Conservation (phyloP, 805 yeast genomes). For the Zygoascus tannicola region DNA sequence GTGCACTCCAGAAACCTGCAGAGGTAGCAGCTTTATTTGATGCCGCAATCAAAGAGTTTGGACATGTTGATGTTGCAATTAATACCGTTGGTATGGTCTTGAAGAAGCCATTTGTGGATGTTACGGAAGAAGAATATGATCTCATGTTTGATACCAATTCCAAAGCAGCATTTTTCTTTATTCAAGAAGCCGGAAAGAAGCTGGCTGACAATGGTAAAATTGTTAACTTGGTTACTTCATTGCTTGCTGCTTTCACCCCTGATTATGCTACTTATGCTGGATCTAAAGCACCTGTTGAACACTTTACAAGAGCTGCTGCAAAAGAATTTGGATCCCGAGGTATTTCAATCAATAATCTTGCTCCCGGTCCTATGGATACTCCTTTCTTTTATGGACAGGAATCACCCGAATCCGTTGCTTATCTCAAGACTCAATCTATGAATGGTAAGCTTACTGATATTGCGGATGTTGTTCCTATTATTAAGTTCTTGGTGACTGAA, state of each 20-base stretch:
- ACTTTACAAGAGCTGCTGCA: conserved; percentile 59
- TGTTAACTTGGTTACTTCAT: conserved; percentile 50
- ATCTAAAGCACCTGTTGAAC: conserved; percentile 67
- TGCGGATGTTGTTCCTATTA: conserved; percentile 54
- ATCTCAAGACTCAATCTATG: conserved; percentile 43
- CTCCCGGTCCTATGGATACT: conserved; percentile 68
- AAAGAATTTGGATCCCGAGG: conserved; percentile 64
- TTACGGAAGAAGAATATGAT: conserved; percentile 47
- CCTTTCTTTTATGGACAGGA: conserved; percentile 63
- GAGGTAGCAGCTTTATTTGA: conserved; percentile 39
- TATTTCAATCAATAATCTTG: conserved; percentile 62
- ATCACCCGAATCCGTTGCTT: conserved; percentile 41
- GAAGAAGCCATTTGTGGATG: conserved; percentile 49
- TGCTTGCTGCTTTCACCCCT: conserved; percentile 56
- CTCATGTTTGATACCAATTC: conserved; percentile 45
- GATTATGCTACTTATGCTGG: conserved; percentile 63
- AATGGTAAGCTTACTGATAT: conserved; percentile 46
- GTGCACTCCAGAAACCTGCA: conserved; percentile 35
- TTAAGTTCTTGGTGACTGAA: conserved; percentile 50
- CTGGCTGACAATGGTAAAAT: conserved; percentile 46
- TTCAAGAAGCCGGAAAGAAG: conserved; percentile 45
- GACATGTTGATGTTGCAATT: conserved; percentile 51
- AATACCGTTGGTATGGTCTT: conserved; percentile 60
- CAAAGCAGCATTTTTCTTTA: conserved; percentile 52
- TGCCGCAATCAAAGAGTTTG: conserved; percentile 37